phyloP scores from a whole-genome alignment of 1,284 basidiomycete species.

The Exobasidium rhododendri region DNA sequence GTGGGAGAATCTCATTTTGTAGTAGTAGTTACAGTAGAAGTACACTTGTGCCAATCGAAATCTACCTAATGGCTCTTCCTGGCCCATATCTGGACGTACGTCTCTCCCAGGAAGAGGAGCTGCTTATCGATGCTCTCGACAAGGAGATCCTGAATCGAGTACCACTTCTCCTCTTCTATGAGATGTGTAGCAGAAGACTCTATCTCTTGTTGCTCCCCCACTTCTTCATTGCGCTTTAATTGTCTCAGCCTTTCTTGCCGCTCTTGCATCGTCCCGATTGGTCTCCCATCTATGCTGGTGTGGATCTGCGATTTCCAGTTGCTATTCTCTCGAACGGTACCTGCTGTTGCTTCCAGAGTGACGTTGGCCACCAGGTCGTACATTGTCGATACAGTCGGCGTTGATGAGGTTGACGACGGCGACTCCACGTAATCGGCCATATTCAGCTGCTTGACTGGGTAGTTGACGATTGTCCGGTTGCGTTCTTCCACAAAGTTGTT shows the following conservation, averaged over 20 bases:
- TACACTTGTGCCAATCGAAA: background rate
- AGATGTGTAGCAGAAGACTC: background rate
- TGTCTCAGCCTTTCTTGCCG: background rate
- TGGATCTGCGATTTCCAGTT: conserved; percentile 91
- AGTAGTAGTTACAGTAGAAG: conserved; percentile 2
- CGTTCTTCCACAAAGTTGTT: conserved; percentile 97
- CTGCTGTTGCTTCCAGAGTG: conserved; percentile 87
- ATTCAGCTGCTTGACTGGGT: conserved; percentile 86
- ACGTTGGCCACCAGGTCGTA: conserved; percentile 97
- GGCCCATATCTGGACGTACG: conserved; percentile 74
- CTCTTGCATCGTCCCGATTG: conserved; percentile 40
- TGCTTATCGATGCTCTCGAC: conserved; percentile 92
- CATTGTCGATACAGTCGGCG: conserved; percentile 60
- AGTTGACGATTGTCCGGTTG: conserved; percentile 97
- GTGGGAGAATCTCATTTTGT: too few relatives aligned
- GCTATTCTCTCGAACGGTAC: conserved; percentile 81
- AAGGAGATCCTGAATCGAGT: conserved; percentile 92
- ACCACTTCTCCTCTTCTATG: conserved; percentile 73
- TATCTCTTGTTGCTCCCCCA: background rate
- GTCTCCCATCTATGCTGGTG: conserved; percentile 51
- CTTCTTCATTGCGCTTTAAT: background rate
- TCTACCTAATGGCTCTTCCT: background rate
- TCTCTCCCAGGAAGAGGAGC: conserved; percentile 97
- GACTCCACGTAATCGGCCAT: conserved; percentile 65
- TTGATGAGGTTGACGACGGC: conserved; percentile 56